A percentile compares a stretch with the other conserved stretches of the same genome.
Conservation (phyloP, 179 eudicot genomes). For the Heliamphora pulchella region DNA sequence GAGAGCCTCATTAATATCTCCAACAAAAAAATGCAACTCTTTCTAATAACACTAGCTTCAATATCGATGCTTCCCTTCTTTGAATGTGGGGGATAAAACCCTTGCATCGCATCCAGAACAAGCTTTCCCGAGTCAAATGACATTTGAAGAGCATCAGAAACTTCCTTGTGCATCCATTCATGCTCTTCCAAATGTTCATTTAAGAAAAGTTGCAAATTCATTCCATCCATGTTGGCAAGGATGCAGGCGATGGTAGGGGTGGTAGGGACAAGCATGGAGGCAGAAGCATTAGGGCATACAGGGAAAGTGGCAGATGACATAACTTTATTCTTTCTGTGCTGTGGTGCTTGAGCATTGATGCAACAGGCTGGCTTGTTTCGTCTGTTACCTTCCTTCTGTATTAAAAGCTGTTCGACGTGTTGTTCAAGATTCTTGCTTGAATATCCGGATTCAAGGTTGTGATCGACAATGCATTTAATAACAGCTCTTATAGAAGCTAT, state of each 20-base stretch:
- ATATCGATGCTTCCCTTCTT: slow-evolving; percentile 16
- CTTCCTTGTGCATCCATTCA: slow-evolving; percentile 25
- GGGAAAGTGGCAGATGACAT: background rate
- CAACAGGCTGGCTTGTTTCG: background rate
- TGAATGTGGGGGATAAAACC: slow-evolving; percentile 33
- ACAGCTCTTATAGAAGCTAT: slow-evolving; percentile 14
- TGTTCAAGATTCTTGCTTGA: slow-evolving; percentile 11
- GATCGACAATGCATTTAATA: slow-evolving; percentile 23
- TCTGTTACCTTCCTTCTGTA: background rate
- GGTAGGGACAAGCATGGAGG: background rate
- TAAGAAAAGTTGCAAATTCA: slow-evolving; percentile 28
- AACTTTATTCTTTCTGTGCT: background rate
- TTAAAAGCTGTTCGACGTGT: slow-evolving; percentile 19
- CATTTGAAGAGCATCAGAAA: slow-evolving; percentile 21
- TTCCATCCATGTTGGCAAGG: slow-evolving; percentile 37
- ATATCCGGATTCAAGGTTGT: slow-evolving; percentile 27
- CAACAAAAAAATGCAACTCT: slow-evolving; percentile 22
- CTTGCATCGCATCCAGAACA: slow-evolving; percentile 43
- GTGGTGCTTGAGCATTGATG: background rate
- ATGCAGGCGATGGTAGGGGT: slow-evolving; percentile 10
- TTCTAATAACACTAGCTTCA: slow-evolving; percentile 15
- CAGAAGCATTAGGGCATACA: background rate
- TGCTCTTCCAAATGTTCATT: slow-evolving; percentile 29
- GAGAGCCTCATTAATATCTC: slow-evolving; percentile 24
- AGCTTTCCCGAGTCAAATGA: slow-evolving; percentile 33